Evolutionary conservation across 75 land plant species (phyloP), one percentile per base, ranked within the genome.

Genomic region (Pinus albicaulis): DNA sequence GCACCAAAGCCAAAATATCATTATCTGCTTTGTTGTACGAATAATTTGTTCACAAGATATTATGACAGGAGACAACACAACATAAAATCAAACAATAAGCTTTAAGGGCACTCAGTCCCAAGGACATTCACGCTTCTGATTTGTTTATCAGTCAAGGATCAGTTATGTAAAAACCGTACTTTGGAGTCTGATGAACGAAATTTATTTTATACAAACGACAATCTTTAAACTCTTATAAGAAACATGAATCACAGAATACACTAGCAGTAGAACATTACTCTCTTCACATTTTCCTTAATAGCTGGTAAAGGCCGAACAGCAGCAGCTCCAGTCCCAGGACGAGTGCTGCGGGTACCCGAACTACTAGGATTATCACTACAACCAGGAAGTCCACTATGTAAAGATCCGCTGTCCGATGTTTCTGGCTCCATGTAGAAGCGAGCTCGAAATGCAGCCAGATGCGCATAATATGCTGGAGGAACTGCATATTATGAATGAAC

Each of bases 401-500:
- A 48, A 7, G 86, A 84, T 28, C 88, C 88, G 53, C 76, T 88
- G 64, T 94, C 92, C 15, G 88, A 84, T 56, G 82, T 44, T 36
- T 95, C 96, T 14, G 92, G 90, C 70, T 95, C 98, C 90, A 93
- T 82, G 80, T 91, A 95, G 82, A 91, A 93, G 4, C 96, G 84
- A 2, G 98, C 98, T 19, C 98, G 85, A 72, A 91, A 93, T 7
- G 98, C 98, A 55, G 96, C 98, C 28, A 95, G 77, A 78, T 95
- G 98, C 2, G 98, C 98, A 86, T 95, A 95, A 60, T 93, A 95
- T 11, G 96, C 96, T 14, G 96, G 93, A 23, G 98, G 92, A 62
- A 89, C 93, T 89, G 90, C 79, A 85, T 17, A 15, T 25, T 71
- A n/a, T 13, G 77, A 71, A 48, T 48, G 41, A 15, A 77, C 3